Base-by-base conservation (phyloP, 805 yeast genomes). In the Yamadazyma akitaensis region DNA sequence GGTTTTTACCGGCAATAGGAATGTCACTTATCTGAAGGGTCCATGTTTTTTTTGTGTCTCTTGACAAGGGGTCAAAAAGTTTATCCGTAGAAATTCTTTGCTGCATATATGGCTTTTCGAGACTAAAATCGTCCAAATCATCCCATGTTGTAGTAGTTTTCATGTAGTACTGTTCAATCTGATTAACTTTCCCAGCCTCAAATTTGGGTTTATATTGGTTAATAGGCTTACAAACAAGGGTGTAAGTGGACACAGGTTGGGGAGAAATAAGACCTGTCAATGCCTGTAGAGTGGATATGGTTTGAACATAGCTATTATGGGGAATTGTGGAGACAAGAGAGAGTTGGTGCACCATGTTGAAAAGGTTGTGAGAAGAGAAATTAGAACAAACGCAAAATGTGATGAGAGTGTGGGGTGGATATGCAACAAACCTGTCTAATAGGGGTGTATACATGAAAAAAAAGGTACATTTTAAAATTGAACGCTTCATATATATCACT, bases 1-100 rank as follows among this genome's bases (percentile, higher is more conserved):
- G 61, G 77, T 76, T 57, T 78, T 75, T 65, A 3, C 92, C 92
- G 9, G 88, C 91, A 6, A 83, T 79, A 1, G 94, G 94, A 11
- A 87, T 83, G 63, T 87, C 95, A 5, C 80, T 70, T 21, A 82
- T 70, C 53, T 80, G 85, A 7, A 86, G 56, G 0, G 83, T 75
- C 92, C 91, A 86, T 35, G 65, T 51, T 56, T 70, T 47, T 51
- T 56, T 51, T 48, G 21, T 42, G 7, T 34, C 39, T 24, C 25
- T 13, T 5, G 35, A 9, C 12, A 18, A 16, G 2, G 48, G 44
- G 28, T 55, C 54, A 46, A 72, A 70, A 18, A 70, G 55, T 37
- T 67, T 56, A 30, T 57, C 63, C 14, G 64, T 70, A 32, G 59
- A 51, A 5, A 64, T 51, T 10, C 43, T n/a, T 33, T 51, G 62